A percentile compares a stretch with the other conserved stretches of the same genome.
phyloP scores from a whole-genome alignment of 2,329 filamentous ascomycete species.

The Monilinia laxa region DNA sequence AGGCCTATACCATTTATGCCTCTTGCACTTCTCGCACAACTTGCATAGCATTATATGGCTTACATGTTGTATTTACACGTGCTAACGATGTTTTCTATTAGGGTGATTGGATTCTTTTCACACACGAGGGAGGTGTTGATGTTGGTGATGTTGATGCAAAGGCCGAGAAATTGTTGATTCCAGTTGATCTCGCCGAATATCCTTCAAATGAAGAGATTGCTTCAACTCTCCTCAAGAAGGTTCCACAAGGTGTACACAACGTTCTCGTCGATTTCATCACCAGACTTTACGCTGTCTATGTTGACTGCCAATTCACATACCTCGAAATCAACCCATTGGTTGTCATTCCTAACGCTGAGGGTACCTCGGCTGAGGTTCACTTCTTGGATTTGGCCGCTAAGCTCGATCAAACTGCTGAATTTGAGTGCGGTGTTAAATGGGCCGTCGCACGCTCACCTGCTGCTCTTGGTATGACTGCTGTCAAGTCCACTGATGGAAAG shows the following conservation, averaged over 20 bases:
- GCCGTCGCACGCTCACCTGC: slow-evolving; percentile 89
- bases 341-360: slow-evolving; percentile 90
- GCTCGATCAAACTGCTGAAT: slow-evolving; percentile 98
- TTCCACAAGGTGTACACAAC: slow-evolving; percentile 93
- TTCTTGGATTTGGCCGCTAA: slow-evolving; percentile 99
- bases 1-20: slow-evolving; percentile 9
- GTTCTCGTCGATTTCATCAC: slow-evolving; percentile 99
- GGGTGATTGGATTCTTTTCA: slow-evolving; percentile 99
- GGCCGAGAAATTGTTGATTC: slow-evolving; percentile 97
- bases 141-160: slow-evolving; percentile 99
- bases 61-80: slow-evolving; percentile 20
- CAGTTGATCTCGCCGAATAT: slow-evolving; percentile 91
- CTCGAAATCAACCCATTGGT: slow-evolving; percentile 99
- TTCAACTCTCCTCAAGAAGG: slow-evolving; percentile 79
- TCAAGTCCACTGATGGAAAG: slow-evolving; percentile 65
- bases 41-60: slow-evolving; percentile 23
- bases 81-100: slow-evolving; percentile 45
- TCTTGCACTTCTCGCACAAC: slow-evolving; percentile 22
- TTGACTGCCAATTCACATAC: slow-evolving; percentile 99
- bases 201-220: slow-evolving; percentile 96
- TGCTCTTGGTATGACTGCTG: slow-evolving; percentile 77
- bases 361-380: slow-evolving; percentile 90
- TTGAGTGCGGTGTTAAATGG: slow-evolving; percentile 99
- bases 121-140: slow-evolving; percentile 98
- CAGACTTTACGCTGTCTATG: slow-evolving; percentile 96